Percentiles rank a stretch among this genome's conserved stretches.
phyloP scores from a whole-genome alignment of 148 eudicot genomes.

The Camellia sinensis region DNA sequence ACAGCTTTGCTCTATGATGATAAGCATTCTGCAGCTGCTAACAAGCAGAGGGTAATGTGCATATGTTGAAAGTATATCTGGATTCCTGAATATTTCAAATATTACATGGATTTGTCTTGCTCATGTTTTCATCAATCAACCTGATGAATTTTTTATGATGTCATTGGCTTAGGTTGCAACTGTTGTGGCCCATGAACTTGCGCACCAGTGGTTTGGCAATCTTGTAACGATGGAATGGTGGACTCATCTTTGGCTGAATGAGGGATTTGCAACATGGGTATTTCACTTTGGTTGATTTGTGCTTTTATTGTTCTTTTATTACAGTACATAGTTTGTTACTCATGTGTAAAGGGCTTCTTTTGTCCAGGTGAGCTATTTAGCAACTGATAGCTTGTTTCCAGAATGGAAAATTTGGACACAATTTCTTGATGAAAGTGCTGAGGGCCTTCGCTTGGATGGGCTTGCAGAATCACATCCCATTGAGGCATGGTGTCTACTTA shows the following conservation, averaged over 20 bases:
- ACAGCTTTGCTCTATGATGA: constrained; percentile 94
- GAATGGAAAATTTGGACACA: constrained; percentile 98
- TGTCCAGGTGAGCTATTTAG: constrained; percentile 80
- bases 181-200: constrained; percentile 96
- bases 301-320: background rate
- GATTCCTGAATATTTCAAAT: background rate
- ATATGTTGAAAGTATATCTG: background rate
- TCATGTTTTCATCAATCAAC: background rate
- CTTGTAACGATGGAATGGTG: constrained; percentile 99
- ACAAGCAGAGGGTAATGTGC: constrained; percentile 86
- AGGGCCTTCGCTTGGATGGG: constrained; percentile 87
- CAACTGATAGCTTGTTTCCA: constrained; percentile 82
- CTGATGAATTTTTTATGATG: constrained; percentile 7
- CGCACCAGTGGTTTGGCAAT: constrained; percentile 99
- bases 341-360: constrained; percentile 6
- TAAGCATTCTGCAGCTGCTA: constrained; percentile 87
- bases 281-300: background rate
- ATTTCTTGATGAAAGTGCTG: constrained; percentile 80
- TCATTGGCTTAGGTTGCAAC: constrained; percentile 63
- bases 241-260: constrained; percentile 97
- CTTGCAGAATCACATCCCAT: constrained; percentile 96
- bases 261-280: constrained; percentile 99
- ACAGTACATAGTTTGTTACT: background rate
- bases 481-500: constrained; percentile 40
- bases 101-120: constrained; percentile 3